Evolutionary conservation across 2,329 filamentous ascomycete species (phyloP).

Genomic region (Chrysosphaeria jannelii): DNA sequence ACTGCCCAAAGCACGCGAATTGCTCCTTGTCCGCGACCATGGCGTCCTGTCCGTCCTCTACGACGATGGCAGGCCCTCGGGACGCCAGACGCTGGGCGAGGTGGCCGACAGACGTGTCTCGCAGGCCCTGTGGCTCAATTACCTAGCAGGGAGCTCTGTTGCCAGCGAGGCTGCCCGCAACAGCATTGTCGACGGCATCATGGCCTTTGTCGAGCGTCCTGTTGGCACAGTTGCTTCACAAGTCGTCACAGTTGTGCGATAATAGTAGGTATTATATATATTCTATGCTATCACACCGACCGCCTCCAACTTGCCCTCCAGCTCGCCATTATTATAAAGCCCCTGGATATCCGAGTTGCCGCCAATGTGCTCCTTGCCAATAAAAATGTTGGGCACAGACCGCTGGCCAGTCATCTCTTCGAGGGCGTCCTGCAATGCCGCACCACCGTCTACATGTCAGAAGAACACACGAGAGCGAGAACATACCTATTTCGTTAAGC

Average conservation of each 20-base stretch:
- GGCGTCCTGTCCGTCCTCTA: constrained; percentile 41
- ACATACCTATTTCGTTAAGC: constrained; percentile 58
- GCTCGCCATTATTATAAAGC: constrained; percentile 23
- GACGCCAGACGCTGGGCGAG: constrained; percentile 29
- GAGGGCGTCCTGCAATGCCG: constrained; percentile 58
- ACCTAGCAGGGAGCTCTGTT: constrained; percentile 61
- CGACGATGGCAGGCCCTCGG: constrained; percentile 18
- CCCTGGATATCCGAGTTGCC: constrained; percentile 74
- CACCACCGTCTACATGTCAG: constrained; percentile 38
- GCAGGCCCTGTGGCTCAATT: constrained; percentile 65
- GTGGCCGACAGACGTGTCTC: constrained; percentile 56
- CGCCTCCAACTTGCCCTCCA: constrained; percentile 17
- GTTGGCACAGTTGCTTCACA: constrained; percentile 64
- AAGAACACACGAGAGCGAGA: not conserved
- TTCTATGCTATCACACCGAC: constrained; percentile 12
- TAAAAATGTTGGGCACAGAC: constrained; percentile 91
- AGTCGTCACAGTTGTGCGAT: no score
- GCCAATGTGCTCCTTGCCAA: constrained; percentile 69
- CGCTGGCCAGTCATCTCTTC: constrained; percentile 51
- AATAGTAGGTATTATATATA: no score
- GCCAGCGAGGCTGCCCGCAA: constrained; percentile 56
- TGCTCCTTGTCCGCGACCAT: constrained; percentile 39
- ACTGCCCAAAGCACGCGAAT: constrained; percentile 49
- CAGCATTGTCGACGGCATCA: constrained; percentile 62
- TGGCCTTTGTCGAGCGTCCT: constrained; percentile 66